Evolutionary conservation across 225 moss, liverwort and hornwort genomes (phyloP).

Genomic region (Physcomitrellopsis africana): DNA sequence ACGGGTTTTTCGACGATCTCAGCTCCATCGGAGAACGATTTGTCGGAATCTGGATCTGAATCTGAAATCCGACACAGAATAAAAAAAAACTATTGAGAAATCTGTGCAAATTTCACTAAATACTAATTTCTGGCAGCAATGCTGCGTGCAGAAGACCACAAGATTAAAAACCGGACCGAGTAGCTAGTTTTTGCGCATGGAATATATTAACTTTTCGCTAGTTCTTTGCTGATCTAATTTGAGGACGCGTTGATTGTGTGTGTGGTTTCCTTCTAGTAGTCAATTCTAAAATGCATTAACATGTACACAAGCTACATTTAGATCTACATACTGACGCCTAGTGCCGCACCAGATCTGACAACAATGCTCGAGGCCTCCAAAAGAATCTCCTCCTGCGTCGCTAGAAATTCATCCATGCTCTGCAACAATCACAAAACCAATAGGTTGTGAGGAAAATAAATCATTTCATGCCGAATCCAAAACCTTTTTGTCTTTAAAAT

Average conservation of each 20-base stretch:
- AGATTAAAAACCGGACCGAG: too few relatives aligned
- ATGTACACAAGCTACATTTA: constrained; percentile 15
- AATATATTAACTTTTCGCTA: constrained; percentile 1
- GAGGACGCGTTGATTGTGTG: constrained; percentile 4
- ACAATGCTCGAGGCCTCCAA: constrained; percentile 68
- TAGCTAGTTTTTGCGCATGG: not conserved
- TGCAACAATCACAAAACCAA: constrained; percentile 27
- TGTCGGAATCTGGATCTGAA: constrained; percentile 31
- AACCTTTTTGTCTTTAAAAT: not conserved
- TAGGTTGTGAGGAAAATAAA: not conserved
- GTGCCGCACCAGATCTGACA: constrained; percentile 57
- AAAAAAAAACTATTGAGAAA: not conserved
- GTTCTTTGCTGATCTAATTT: constrained; percentile 3
- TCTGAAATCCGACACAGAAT: constrained; percentile 16
- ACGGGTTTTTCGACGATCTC: constrained; percentile 40
- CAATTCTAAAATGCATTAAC: constrained; percentile 21
- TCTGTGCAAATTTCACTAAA: not conserved
- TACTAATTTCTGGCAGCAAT: too few relatives aligned
- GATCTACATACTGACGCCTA: constrained; percentile 50
- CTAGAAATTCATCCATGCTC: constrained; percentile 56
- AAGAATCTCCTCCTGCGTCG: constrained; percentile 55
- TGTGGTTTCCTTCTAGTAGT: not conserved
- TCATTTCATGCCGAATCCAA: not conserved
- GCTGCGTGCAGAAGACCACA: too few relatives aligned
- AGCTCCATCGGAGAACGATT: constrained; percentile 31